These are phyloP conservation scores for Anthoceros angustus DNA, from an alignment of 225 moss, liverwort and hornwort species.

Conservation along the genomic window DNA sequence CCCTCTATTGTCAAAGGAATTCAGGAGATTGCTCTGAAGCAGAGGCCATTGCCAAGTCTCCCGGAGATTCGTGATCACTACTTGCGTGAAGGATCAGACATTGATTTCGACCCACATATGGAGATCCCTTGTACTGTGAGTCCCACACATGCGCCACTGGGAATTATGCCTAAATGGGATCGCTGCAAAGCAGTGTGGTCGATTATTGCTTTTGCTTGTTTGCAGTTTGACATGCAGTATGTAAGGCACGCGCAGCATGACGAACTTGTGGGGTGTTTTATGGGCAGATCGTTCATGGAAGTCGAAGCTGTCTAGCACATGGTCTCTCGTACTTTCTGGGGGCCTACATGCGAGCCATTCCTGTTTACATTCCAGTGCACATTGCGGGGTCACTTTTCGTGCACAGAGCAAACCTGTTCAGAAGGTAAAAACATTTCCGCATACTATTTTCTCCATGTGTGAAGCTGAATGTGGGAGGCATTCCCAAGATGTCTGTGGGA, in stretches of 20 bases:
- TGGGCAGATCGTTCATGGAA: constrained; percentile 68
- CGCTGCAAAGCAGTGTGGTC: too few relatives aligned
- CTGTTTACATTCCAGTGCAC: constrained; percentile 87
- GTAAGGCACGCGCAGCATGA: too few relatives aligned
- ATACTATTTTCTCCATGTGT: too few relatives aligned
- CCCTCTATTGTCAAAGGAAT: constrained; percentile 50
- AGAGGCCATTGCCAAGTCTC: constrained; percentile 28
- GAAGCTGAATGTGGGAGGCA: too few relatives aligned
- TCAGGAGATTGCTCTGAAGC: constrained; percentile 39
- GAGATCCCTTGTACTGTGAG: constrained; percentile 58
- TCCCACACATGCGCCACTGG: neutral
- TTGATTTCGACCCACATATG: constrained; percentile 49
- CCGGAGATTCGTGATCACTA: constrained; percentile 54
- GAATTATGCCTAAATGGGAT: neutral
- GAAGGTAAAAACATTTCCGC: constrained; percentile 29
- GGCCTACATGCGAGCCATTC: constrained; percentile 71
- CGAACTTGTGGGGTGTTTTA: neutral
- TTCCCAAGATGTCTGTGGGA: too few relatives aligned
- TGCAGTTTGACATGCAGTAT: too few relatives aligned
- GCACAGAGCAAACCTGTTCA: constrained; percentile 75
- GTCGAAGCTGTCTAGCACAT: constrained; percentile 65
- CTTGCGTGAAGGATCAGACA: constrained; percentile 31
- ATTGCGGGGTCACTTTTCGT: constrained; percentile 91
- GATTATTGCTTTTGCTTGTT: too few relatives aligned
- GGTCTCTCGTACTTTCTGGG: constrained; percentile 47